Evolutionary conservation across 768 basidiomycete genomes (phyloP), one percentile per base, ranked within the genome.

Genomic region (Kwoniella pini): DNA sequence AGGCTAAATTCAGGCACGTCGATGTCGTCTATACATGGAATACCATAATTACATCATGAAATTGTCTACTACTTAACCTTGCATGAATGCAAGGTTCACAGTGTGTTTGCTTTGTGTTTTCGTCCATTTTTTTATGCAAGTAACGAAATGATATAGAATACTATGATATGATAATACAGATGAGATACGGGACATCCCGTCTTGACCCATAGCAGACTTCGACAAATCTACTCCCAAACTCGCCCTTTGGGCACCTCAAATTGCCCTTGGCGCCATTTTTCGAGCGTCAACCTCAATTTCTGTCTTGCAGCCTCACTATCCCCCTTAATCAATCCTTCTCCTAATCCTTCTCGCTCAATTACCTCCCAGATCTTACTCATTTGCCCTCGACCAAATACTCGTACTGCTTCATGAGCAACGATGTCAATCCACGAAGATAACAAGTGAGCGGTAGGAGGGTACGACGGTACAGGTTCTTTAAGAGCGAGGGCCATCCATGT

Each of bases 401-500:
- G 44, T 21, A 60, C 57, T 19, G 69, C 62, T 21, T 71, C 69
- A 30, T 62, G 51, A 5, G 65, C 70, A 2, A 60, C 36, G 12
- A 68, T 65, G 39, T 72, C 68, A 2, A 73, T 63, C 61, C 72
- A 75, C 15, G 50, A 56, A 0, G 66, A 48, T 9, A 77, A 28
- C 13, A 77, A 44, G 24, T 65, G 60, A 3, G 74, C 71, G 15
- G 62, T 61, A 0, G 74, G 75, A 0, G 63, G 60, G 1, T 66
- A 55, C 9, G 31, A 33, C 0, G 69, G 58, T 38, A 73, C 36
- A 1, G 67, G 63, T 27, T 64, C 57, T 52, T 62, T 60, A 5
- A 70, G 59, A 3, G 70, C 66, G 40, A 55, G 52, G 0, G 72
- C 60, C 4, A 75, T 42, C 76, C 76, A 77, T 19, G 69, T 63